A percentile compares a stretch with the other conserved stretches of the same genome.
These are phyloP conservation scores for Blastomyces percursus DNA, from an alignment of 2,329 filamentous ascomycete species.

Conservation along the genomic window DNA sequence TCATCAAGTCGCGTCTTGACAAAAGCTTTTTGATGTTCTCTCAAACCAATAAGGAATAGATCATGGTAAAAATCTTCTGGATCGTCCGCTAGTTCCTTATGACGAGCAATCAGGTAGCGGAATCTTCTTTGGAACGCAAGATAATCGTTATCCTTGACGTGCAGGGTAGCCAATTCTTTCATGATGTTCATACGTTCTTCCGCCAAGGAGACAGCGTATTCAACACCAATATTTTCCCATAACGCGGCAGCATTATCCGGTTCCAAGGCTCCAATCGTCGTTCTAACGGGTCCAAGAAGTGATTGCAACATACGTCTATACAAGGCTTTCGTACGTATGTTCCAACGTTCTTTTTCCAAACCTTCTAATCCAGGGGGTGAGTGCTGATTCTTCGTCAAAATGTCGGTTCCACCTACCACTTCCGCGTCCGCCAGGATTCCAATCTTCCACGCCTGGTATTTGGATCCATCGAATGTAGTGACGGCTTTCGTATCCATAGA, in stretches of 20 bases:
- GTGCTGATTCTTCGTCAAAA: no score
- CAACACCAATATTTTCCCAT: neutral
- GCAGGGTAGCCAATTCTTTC: neutral
- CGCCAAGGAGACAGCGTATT: neutral
- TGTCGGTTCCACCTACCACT: no score
- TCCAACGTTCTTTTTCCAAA: no score
- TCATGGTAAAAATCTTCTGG: neutral
- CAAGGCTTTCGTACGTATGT: no score
- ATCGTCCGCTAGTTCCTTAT: neutral
- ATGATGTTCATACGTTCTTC: neutral
- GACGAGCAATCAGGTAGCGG: no score
- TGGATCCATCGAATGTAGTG: neutral
- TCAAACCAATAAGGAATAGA: neutral
- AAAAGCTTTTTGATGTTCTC: neutral
- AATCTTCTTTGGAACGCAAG: neutral
- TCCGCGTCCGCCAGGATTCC: neutral
- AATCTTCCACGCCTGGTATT: neutral
- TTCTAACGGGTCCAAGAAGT: neutral
- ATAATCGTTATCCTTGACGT: conserved; percentile 1
- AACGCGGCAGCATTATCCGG: neutral
- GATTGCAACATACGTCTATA: conserved; percentile 5
- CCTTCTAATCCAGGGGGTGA: no score
- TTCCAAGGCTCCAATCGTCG: neutral
- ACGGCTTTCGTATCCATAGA: neutral
- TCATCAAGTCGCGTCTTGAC: neutral